Conservation (phyloP, 768 basidiomycete species). For the Roridomyces roridus region DNA sequence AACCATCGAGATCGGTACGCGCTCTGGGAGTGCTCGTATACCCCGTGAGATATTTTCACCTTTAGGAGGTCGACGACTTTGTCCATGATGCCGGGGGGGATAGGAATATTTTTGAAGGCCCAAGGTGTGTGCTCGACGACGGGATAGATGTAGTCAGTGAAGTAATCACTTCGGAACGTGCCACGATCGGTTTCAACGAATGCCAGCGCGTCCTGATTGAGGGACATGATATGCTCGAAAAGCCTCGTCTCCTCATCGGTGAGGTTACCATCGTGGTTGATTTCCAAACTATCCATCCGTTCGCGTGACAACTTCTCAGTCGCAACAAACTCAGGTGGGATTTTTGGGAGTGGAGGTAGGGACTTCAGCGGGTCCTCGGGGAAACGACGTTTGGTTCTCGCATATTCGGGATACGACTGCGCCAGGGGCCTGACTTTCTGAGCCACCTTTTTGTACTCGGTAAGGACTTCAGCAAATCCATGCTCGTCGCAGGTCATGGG, state of each 20-base stretch:
- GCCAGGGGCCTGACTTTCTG: neutral
- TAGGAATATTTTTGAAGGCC: slow-evolving; percentile 39
- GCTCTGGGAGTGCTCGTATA: slow-evolving; percentile 42
- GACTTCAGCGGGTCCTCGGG: slow-evolving; percentile 40
- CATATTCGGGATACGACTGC: neutral
- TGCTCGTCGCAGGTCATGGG: no score
- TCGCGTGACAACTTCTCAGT: slow-evolving; percentile 32
- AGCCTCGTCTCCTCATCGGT: slow-evolving; percentile 43
- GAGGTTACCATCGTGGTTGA: slow-evolving; percentile 38
- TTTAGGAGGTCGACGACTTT: slow-evolving; percentile 37
- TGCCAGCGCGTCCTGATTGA: slow-evolving; percentile 42
- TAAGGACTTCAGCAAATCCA: no score
- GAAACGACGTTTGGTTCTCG: slow-evolving; percentile 9
- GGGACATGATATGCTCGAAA: slow-evolving; percentile 33
- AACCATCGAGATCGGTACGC: slow-evolving; percentile 46
- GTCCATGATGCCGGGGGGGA: slow-evolving; percentile 38
- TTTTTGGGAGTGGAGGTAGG: slow-evolving; percentile 31
- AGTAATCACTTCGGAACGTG: slow-evolving; percentile 26
- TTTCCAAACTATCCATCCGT: slow-evolving; percentile 29
- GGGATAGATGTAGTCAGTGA: slow-evolving; percentile 35
- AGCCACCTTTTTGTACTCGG: neutral
- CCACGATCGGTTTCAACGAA: slow-evolving; percentile 33
- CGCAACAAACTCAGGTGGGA: slow-evolving; percentile 40
- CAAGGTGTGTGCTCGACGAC: slow-evolving; percentile 42
- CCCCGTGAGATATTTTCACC: slow-evolving; percentile 39